Evolutionary conservation across 345 rosid species (phyloP).

Genomic region (Gynandropsis gynandra): DNA sequence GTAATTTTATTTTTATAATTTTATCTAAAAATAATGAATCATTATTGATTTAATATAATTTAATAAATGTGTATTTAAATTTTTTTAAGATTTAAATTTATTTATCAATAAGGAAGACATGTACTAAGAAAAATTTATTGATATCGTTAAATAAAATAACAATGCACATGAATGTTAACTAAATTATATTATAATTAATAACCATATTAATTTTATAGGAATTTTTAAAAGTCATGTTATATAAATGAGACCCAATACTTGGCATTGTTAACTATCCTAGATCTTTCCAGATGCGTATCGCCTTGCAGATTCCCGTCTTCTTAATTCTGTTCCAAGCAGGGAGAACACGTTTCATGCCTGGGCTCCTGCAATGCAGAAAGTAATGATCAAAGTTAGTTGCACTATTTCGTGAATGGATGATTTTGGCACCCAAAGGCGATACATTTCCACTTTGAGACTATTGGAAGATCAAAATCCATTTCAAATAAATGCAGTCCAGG

Average conservation of each 20-base stretch:
- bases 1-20: too few species aligned
- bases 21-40: too few species aligned
- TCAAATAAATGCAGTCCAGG: background rate
- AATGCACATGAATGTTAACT: too few species aligned
- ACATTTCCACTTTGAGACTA: background rate
- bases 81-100: too few species aligned
- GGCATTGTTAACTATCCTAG: constrained; percentile 94
- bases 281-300: constrained; percentile 59
- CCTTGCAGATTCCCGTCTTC: constrained; percentile 60
- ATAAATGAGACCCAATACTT: constrained; percentile 58
- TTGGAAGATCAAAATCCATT: background rate
- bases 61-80: too few species aligned
- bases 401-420: background rate
- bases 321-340: constrained; percentile 91
- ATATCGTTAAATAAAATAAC: too few species aligned
- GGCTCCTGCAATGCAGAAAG: constrained; percentile 41
- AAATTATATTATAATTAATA: too few species aligned
- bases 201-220: too few species aligned
- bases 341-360: constrained; percentile 50
- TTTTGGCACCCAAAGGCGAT: background rate
- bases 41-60: too few species aligned
- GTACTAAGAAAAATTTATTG: too few species aligned
- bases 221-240: too few species aligned
- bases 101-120: too few species aligned
- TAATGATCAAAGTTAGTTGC: background rate